Evolutionary conservation across 2,329 filamentous ascomycete genomes (phyloP).

Genomic region (Pyrenophora tritici-repentis): DNA sequence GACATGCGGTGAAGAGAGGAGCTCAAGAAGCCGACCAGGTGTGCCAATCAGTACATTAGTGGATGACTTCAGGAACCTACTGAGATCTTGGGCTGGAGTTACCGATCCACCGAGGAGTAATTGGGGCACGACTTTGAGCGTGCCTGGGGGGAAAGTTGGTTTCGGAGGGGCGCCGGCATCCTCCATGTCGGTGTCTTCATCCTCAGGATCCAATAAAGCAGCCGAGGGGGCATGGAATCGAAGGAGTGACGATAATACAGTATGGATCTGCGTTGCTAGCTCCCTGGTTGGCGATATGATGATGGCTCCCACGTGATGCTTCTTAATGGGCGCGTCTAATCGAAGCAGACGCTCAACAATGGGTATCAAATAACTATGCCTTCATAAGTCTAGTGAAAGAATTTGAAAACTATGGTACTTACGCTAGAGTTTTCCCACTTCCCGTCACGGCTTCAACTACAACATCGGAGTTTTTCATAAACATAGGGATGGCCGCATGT

Average conservation of each 20-base stretch:
- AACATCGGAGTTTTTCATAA: conserved; percentile 88
- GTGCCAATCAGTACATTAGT: conserved; percentile 91
- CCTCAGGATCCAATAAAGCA: conserved; percentile 62
- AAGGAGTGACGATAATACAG: conserved; percentile 76
- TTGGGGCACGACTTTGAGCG: conserved; percentile 74
- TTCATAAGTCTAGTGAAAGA: neutral
- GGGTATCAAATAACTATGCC: conserved; percentile 71
- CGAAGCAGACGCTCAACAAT: conserved; percentile 81
- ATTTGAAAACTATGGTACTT: neutral
- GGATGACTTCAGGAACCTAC: conserved; percentile 78
- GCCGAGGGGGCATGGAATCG: conserved; percentile 83
- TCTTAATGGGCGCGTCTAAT: conserved; percentile 80
- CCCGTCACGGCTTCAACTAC: conserved; percentile 72
- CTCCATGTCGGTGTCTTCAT: conserved; percentile 51
- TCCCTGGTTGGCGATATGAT: conserved; percentile 93
- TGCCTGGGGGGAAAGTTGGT: conserved; percentile 53
- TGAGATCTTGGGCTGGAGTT: conserved; percentile 82
- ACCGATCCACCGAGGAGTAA: conserved; percentile 78
- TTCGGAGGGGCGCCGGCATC: conserved; percentile 45
- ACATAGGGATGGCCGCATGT: conserved; percentile 85
- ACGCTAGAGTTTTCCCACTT: conserved; percentile 44
- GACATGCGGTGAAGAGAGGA: conserved; percentile 84
- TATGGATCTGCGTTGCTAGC: conserved; percentile 86
- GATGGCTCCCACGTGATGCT: conserved; percentile 87
- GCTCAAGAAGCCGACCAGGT: conserved; percentile 84